These are phyloP conservation scores for Penicillium frequentans DNA, from an alignment of 2,329 filamentous ascomycete species.

Conservation along the genomic window DNA sequence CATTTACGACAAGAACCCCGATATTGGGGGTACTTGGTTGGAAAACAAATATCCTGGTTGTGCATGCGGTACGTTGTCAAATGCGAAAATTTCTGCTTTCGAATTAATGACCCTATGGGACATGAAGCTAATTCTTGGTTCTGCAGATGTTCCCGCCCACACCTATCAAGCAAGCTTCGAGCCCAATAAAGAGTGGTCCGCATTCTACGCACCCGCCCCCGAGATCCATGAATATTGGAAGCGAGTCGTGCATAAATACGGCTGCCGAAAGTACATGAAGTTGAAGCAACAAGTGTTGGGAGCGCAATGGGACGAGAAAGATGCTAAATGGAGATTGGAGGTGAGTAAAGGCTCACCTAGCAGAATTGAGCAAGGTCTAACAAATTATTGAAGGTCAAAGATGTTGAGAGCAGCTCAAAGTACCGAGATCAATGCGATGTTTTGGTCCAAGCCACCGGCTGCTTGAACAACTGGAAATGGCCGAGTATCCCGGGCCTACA, in stretches of 20 bases:
- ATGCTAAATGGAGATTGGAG: conserved; percentile 30
- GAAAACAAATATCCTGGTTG: conserved; percentile 40
- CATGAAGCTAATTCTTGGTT: not conserved
- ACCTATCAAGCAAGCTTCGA: conserved; percentile 55
- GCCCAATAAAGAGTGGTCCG: conserved; percentile 48
- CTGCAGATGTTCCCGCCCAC: conserved; percentile 47
- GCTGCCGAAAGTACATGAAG: conserved; percentile 50
- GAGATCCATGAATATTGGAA: conserved; percentile 54
- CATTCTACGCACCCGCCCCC: conserved; percentile 49
- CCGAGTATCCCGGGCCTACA: conserved; percentile 49
- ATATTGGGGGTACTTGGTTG: conserved; percentile 36
- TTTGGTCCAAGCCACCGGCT: conserved; percentile 41
- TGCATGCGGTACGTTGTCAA: conserved; percentile 29
- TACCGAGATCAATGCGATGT: conserved; percentile 33
- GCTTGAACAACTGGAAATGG: conserved; percentile 46
- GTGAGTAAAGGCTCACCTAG: conserved; percentile 7
- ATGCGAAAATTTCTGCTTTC: not conserved
- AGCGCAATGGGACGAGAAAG: conserved; percentile 45
- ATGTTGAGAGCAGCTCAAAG: conserved; percentile 18
- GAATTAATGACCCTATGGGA: not conserved
- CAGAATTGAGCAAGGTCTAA: not conserved
- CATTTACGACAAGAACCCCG: conserved; percentile 37
- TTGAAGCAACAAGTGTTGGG: conserved; percentile 46
- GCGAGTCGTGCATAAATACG: conserved; percentile 44
- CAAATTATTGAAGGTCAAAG: conserved; percentile 20